Evolutionary conservation across 2,329 filamentous ascomycete species (phyloP), one percentile per base, ranked within the genome.

Genomic region (Ophiostoma quercus): DNA sequence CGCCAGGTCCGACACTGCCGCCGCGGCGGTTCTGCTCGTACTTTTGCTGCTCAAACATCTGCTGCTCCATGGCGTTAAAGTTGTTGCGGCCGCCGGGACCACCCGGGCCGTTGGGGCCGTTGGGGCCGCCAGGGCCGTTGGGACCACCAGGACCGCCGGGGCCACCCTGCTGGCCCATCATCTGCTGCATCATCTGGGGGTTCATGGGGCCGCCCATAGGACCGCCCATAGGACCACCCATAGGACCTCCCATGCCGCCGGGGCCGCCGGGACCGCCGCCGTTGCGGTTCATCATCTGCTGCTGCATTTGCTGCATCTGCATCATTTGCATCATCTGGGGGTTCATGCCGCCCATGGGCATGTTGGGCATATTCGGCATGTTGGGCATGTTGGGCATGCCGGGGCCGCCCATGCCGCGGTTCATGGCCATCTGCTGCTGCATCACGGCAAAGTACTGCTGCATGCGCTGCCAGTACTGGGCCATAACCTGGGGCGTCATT

Each of bases 381-480:
- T 83, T 83, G 8, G 85, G 84, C 84, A 89, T 87, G 29, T 84
- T 84, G 85, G 65, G 41, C 25, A 29, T 47, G 14, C 67, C 62
- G 76, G 85, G 81, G 74, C 79, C 79, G 54, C 81, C 83, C 81
- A 90, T 89, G 77, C 87, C 81, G 75, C 90, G 82, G 84, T 87
- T 93, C 88, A 94, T 94, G 67, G 89, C 90, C 86, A 96, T 92
- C 77, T 95, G 90, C 76, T 94, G 92, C 80, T 96, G 93, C 92
- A 97, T 95, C 86, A 97, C 89, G 70, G 90, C 85, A 79, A 97
- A 96, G 80, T 96, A 97, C 78, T 97, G 92, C 80, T 99, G 95
- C 94, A 99, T 98, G 66, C 94, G 88, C 79, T 97, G 92, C 88
- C 95, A 96, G 81, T 98, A 97, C 79, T 97, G 94, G 2, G 95